A percentile compares a stretch with the other conserved stretches of the same genome.
phyloP scores from a whole-genome alignment of 2,329 filamentous ascomycete species.

The Chalara sp. region DNA sequence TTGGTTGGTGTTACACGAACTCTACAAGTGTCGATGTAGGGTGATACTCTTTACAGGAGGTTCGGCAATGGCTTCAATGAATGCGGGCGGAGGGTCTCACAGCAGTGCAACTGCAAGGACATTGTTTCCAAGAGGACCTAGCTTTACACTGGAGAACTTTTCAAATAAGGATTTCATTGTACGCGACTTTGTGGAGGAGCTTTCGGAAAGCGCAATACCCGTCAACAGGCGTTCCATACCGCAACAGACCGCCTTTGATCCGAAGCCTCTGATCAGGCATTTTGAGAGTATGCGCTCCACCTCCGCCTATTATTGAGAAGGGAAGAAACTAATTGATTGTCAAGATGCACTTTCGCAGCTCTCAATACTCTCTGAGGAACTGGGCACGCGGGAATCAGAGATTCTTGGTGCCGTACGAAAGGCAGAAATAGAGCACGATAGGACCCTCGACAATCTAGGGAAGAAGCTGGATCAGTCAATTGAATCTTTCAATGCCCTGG shows the following conservation, averaged over 20 bases:
- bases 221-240: slow-evolving; percentile 70
- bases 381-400: slow-evolving; percentile 87
- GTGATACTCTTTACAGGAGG: not conserved
- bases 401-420: slow-evolving; percentile 82
- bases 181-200: slow-evolving; percentile 90
- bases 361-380: slow-evolving; percentile 67
- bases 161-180: slow-evolving; percentile 93
- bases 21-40: too few relatives aligned
- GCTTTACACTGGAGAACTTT: slow-evolving; percentile 83
- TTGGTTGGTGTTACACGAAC: too few relatives aligned
- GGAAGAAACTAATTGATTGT: slow-evolving; percentile 19
- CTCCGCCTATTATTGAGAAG: not conserved
- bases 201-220: slow-evolving; percentile 81
- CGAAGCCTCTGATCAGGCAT: slow-evolving; percentile 90
- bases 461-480: slow-evolving; percentile 89
- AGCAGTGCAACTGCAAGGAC: slow-evolving; percentile 27
- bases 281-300: slow-evolving; percentile 62
- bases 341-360: slow-evolving; percentile 61
- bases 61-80: slow-evolving; percentile 21
- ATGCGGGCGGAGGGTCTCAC: slow-evolving; percentile 4
- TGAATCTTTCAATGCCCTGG: slow-evolving; percentile 83
- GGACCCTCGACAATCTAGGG: slow-evolving; percentile 81
- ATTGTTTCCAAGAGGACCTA: slow-evolving; percentile 71
- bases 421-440: slow-evolving; percentile 86
- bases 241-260: slow-evolving; percentile 67